A percentile compares a stretch with the other conserved stretches of the same genome.
Evolutionary conservation across 805 yeast species (phyloP).

Genomic region (Brettanomyces bruxellensis): DNA sequence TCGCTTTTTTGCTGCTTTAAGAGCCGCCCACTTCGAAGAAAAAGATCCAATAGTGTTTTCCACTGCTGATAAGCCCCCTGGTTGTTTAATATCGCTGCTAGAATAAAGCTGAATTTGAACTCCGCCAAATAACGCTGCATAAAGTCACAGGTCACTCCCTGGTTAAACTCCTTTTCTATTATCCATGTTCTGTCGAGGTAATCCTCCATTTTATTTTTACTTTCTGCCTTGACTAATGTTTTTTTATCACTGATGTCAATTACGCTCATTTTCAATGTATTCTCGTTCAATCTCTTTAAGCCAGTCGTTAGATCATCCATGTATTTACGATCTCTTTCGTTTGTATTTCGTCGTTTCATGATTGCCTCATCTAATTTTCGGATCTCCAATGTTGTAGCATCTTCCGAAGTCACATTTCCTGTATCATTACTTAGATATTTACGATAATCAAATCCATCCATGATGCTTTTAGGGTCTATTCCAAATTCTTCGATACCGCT

Average conservation of each 20-base stretch:
- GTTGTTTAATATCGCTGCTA: slow-evolving; percentile 48
- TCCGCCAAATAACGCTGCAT: slow-evolving; percentile 30
- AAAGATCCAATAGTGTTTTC: slow-evolving; percentile 40
- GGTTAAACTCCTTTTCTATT: slow-evolving; percentile 21
- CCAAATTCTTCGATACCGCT: not conserved
- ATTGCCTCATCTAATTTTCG: slow-evolving; percentile 30
- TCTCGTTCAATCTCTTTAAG: slow-evolving; percentile 11
- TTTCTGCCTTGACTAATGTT: slow-evolving; percentile 3
- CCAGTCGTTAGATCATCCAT: not conserved
- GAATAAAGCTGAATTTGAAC: slow-evolving; percentile 41
- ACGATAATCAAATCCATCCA: not conserved
- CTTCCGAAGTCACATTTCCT: slow-evolving; percentile 32
- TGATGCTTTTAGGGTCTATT: too few species aligned
- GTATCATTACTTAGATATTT: slow-evolving; percentile 2
- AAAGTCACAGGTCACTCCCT: slow-evolving; percentile 11
- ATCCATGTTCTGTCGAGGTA: slow-evolving; percentile 58
- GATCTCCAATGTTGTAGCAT: slow-evolving; percentile 43
- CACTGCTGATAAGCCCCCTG: slow-evolving; percentile 58
- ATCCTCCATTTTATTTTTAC: slow-evolving; percentile 34
- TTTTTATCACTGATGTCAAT: slow-evolving; percentile 4
- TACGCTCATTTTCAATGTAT: slow-evolving; percentile 2
- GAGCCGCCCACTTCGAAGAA: slow-evolving; percentile 27
- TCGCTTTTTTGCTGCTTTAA: slow-evolving; percentile 19
- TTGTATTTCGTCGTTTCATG: slow-evolving; percentile 11
- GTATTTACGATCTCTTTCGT: slow-evolving; percentile 1